Conservation (phyloP, 768 basidiomycete genomes). For the Lentinula lateritia region DNA sequence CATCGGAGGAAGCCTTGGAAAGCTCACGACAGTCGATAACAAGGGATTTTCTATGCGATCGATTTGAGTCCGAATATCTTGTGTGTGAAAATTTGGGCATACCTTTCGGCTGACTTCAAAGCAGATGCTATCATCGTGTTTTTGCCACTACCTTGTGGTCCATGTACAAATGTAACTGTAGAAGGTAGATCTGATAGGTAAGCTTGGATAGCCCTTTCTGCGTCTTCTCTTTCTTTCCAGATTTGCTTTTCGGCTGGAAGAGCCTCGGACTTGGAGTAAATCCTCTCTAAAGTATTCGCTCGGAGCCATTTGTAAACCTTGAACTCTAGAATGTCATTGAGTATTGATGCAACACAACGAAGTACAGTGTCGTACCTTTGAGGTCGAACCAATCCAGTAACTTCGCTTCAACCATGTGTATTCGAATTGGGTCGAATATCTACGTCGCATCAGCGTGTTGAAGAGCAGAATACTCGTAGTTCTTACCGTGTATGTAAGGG, state of each 20-base stretch:
- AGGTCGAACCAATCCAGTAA: slow-evolving; percentile 83
- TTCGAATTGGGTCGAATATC: slow-evolving; percentile 91
- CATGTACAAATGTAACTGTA: slow-evolving; percentile 77
- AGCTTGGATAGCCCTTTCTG: slow-evolving; percentile 55
- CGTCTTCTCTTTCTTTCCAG: slow-evolving; percentile 86
- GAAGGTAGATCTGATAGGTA: slow-evolving; percentile 80
- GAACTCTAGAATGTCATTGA: slow-evolving; percentile 44
- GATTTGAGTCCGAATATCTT: not conserved
- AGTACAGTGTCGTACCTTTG: slow-evolving; percentile 37
- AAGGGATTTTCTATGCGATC: slow-evolving; percentile 50
- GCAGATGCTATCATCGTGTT: slow-evolving; percentile 49
- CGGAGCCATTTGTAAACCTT: slow-evolving; percentile 73
- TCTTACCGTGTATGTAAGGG: slow-evolving; percentile 80
- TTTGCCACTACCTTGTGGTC: slow-evolving; percentile 83
- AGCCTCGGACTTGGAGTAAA: slow-evolving; percentile 10
- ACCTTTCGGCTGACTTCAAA: slow-evolving; percentile 52
- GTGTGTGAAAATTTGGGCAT: slow-evolving; percentile 8
- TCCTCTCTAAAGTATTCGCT: slow-evolving; percentile 51
- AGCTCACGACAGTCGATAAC: slow-evolving; percentile 83
- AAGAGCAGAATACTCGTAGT: not conserved
- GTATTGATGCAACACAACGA: not conserved
- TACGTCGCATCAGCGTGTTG: slow-evolving; percentile 21
- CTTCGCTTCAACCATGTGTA: slow-evolving; percentile 76
- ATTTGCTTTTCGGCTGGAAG: slow-evolving; percentile 31
- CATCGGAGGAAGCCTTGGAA: slow-evolving; percentile 63